These are phyloP conservation scores for Pulveroboletus sp. DNA, from an alignment of 768 basidiomycete species.

Conservation along the genomic window DNA sequence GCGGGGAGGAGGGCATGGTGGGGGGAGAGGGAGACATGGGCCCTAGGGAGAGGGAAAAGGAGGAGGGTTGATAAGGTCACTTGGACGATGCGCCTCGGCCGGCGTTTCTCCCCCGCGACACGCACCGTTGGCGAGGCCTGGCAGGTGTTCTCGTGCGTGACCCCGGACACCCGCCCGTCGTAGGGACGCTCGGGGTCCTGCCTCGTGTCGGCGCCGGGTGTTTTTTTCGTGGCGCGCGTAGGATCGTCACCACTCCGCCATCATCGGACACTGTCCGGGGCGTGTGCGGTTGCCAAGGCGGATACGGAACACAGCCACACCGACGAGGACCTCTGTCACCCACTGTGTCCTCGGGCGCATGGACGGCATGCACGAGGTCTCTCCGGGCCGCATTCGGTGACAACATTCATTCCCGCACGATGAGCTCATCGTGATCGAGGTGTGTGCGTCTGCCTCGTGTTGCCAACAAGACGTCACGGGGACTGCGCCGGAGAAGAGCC, in stretches of 20 bases:
- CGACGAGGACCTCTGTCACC: no score
- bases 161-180: no score
- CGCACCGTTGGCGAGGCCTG: slow-evolving; percentile 31
- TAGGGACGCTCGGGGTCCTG: slow-evolving; percentile 18
- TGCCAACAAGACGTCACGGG: slow-evolving; percentile 6
- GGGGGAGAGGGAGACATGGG: slow-evolving; percentile 13
- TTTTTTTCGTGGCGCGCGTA: no score
- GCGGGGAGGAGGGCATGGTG: slow-evolving; percentile 13
- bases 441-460: slow-evolving; percentile 17
- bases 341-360: no score
- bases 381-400: no score
- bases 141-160: slow-evolving; percentile 12
- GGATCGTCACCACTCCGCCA: neutral
- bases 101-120: slow-evolving; percentile 27
- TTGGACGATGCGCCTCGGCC: slow-evolving; percentile 18
- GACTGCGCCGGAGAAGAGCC: slow-evolving; percentile 8
- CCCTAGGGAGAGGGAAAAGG: neutral
- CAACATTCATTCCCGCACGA: no score
- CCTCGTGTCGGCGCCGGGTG: slow-evolving; percentile 32
- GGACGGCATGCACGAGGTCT: no score
- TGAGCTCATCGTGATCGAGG: no score
- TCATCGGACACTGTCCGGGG: neutral
- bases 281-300: neutral
- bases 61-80: slow-evolving; percentile 19
- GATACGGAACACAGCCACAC: no score